Evolutionary conservation across 139 green algal genomes (phyloP), one percentile per base, ranked within the genome.

Genomic region (Eudorina sp.): DNA sequence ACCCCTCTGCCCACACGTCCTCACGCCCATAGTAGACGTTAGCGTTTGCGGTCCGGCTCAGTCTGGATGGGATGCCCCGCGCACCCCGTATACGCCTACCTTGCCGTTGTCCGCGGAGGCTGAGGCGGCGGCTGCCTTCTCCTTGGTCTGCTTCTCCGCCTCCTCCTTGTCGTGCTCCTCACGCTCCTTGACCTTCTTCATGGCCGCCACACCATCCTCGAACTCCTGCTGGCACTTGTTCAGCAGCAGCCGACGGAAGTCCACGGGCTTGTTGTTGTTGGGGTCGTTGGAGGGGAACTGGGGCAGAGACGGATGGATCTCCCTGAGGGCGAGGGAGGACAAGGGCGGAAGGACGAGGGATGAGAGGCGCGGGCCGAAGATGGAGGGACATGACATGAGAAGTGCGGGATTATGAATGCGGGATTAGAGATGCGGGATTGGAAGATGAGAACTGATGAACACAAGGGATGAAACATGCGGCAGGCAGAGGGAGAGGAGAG

Each of bases 171-270:
- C 74, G 16, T 88, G 89, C 68, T 86, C 91, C 88, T 97, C 92
- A 31, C 92, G 91, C 86, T 94, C 87, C 34, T 92, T 88, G 16
- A 97, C 94, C 40, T 92, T 93, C 38, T 92, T 86, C 92, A 94
- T 94, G 36, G 89, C 91, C 34, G 31, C 66, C 64, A 60, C 84
- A 34, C 87, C 70, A 29, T 53, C 60, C 82, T 88, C 82, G 14
- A 88, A 88, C 82, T 88, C 82, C 68, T 97, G 95, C 94, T 99
- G 97, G 93, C 98, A 99, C 94, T 99, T 99, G 94, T 99, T 99
- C 2, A 99, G 93, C 90, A 99, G 93, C 73, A 98, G 90, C 53
- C 97, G 92, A 48, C 96, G 91, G 92, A 99, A 99, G 48, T 96
- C 89, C 53, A 92, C 91, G 48, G 92, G 79, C 84, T 91, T 91